These are phyloP conservation scores for Evernia prunastri DNA, from an alignment of 495 filamentous ascomycete genomes.

Conservation along the genomic window DNA sequence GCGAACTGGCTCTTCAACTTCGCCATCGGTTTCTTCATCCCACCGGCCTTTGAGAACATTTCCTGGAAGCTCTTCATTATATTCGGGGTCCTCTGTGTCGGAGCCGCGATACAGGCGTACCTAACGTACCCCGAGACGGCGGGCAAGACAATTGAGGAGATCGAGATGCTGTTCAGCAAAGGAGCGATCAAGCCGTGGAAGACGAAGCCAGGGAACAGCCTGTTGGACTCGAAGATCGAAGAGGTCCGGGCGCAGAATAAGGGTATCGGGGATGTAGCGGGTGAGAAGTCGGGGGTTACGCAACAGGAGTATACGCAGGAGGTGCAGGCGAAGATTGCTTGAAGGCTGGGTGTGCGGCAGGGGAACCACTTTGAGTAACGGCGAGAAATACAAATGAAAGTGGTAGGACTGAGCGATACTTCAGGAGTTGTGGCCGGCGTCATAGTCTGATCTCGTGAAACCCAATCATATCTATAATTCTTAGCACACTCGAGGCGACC, in stretches of 20 bases:
- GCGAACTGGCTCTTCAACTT: constrained; percentile 78
- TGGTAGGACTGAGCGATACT: no score
- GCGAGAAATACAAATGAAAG: background rate
- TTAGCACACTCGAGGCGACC: no score
- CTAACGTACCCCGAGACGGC: constrained; percentile 68
- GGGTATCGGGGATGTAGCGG: constrained; percentile 13
- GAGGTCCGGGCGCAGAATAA: constrained; percentile 16
- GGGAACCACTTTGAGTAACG: background rate
- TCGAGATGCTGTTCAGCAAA: constrained; percentile 53
- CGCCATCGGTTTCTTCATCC: constrained; percentile 62
- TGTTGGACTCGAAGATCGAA: constrained; percentile 21
- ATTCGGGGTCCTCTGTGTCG: constrained; percentile 63
- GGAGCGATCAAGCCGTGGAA: constrained; percentile 51
- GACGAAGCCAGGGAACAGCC: constrained; percentile 46
- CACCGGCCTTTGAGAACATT: constrained; percentile 65
- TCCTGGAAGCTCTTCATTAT: constrained; percentile 68
- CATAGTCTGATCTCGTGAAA: no score
- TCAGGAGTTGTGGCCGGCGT: no score
- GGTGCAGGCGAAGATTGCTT: background rate
- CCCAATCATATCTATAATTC: no score
- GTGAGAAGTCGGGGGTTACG: background rate
- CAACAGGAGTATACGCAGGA: background rate
- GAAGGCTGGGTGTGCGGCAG: background rate
- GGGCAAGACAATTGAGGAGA: constrained; percentile 65
- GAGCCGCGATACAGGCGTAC: constrained; percentile 57